Evolutionary conservation across 164 flowering plant species (phyloP), one percentile per base, ranked within the genome.

Genomic region (Nelumbo lutea): DNA sequence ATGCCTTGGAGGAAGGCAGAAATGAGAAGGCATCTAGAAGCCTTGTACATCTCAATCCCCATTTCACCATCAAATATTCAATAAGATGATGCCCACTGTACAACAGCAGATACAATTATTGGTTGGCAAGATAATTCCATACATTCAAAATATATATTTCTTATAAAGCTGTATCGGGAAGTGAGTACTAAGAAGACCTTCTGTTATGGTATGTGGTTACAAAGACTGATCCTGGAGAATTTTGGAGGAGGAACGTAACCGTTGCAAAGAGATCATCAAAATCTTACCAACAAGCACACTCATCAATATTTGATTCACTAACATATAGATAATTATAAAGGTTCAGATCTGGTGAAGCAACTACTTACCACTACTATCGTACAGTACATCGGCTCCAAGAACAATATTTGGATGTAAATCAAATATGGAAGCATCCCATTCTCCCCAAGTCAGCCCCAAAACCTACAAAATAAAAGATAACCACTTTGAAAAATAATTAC

Each of bases 311-410:
- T 74, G 59, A 71, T 39, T 70, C 13, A 9, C 56, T 4, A 52
- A 13, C 2, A 53, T 1, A 52, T 1, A 52, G 15, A 69, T 10
- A 56, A 50, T 45, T 41, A 10, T 62, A 39, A 27, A 42, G 42
- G 61, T 42, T 57, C 15, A 9, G 11, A 46, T 1, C 46, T 43
- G 14, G 15, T 42, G 10, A 43, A 70, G 38, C 14, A 50, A 55
- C 39, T 4, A 73, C 71, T 63, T 78, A 94, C 98, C 97, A 67
- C 75, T 83, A 43, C 91, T 42, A 56, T 91, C 96, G 62, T 94
- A 94, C 69, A 94, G 73, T 6, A 94, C 96, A 87, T 94, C 98
- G 61, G 96, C 98, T 72, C 97, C 98, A 68, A 94, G 90, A 52
- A 94, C 80, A 70, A 94, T 76, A 9, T 81, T 79, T 5, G 98